Evolutionary conservation across 495 filamentous ascomycete genomes (phyloP).

Genomic region (Annulohypoxylon nitens): DNA sequence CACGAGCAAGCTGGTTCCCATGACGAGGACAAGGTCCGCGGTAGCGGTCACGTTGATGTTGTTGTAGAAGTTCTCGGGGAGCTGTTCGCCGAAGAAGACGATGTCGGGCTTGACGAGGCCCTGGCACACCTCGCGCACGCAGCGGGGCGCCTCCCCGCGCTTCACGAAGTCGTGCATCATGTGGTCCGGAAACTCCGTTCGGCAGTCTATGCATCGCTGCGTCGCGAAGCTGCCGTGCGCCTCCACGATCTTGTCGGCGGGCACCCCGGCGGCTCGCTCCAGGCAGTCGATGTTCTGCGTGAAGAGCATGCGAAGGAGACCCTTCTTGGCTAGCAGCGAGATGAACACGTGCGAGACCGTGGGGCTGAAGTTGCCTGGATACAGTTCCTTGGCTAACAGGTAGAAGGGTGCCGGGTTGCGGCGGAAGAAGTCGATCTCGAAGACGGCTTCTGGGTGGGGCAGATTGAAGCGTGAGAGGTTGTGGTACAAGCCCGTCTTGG

Average conservation of each 20-base stretch:
- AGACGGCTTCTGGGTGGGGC: constrained; percentile 81
- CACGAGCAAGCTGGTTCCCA: constrained; percentile 91
- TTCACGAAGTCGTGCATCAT: constrained; percentile 77
- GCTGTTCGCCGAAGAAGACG: constrained; percentile 87
- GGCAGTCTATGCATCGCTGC: constrained; percentile 92
- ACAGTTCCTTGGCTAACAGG: constrained; percentile 87
- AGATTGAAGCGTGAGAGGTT: constrained; percentile 87
- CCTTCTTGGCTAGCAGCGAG: constrained; percentile 76
- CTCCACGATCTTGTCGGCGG: constrained; percentile 84
- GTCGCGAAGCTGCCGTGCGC: constrained; percentile 95
- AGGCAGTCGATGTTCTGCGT: constrained; percentile 98
- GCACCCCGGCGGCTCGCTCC: constrained; percentile 88
- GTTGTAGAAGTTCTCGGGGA: constrained; percentile 77
- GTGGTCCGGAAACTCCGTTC: constrained; percentile 73
- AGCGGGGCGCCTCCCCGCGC: constrained; percentile 74
- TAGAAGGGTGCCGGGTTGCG: constrained; percentile 91
- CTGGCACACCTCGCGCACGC: constrained; percentile 69
- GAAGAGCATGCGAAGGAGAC: constrained; percentile 84
- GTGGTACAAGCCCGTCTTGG: constrained; percentile 81
- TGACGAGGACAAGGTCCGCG: constrained; percentile 87
- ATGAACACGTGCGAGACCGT: constrained; percentile 79
- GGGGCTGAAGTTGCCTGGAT: constrained; percentile 90
- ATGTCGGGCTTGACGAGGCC: constrained; percentile 97
- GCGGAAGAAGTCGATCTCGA: constrained; percentile 90
- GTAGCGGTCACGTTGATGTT: constrained; percentile 66